These are phyloP conservation scores for Tilletiaria anomala DNA, from an alignment of 1,284 basidiomycete species.

Conservation along the genomic window DNA sequence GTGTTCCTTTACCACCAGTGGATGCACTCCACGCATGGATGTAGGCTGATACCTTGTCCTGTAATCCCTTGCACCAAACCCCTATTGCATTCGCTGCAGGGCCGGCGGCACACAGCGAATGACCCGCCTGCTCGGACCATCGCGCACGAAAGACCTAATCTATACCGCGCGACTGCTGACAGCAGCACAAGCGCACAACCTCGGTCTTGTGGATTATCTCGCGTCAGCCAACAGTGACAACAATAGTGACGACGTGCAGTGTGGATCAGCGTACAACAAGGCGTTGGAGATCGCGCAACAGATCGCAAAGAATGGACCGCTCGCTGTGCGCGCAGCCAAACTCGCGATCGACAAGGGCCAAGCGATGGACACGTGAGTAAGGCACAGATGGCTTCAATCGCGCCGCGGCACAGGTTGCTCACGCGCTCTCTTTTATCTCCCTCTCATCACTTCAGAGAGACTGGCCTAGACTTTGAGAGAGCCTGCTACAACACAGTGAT, in stretches of 20 bases:
- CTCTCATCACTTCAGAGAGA: conserved; percentile 13
- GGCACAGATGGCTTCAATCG: not conserved
- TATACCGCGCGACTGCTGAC: conserved; percentile 58
- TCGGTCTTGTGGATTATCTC: conserved; percentile 66
- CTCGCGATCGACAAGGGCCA: conserved; percentile 66
- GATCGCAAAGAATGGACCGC: conserved; percentile 53
- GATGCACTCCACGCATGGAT: not conserved
- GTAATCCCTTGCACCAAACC: too few species aligned
- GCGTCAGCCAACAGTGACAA: conserved; percentile 44
- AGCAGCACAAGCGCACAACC: conserved; percentile 56
- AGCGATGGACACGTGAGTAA: conserved; percentile 54
- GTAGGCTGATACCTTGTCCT: too few species aligned
- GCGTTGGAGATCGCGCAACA: conserved; percentile 6
- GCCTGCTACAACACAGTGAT: conserved; percentile 73
- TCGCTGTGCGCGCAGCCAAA: conserved; percentile 78
- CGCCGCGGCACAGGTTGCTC: not conserved
- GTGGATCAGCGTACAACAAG: conserved; percentile 7
- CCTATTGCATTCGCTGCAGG: too few species aligned
- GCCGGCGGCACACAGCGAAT: conserved; percentile 56
- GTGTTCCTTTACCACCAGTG: not conserved
- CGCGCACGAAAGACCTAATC: conserved; percentile 75
- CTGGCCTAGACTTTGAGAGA: conserved; percentile 74
- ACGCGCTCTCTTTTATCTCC: not conserved
- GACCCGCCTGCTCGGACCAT: conserved; percentile 61
- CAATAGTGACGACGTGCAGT: conserved; percentile 5